Evolutionary conservation across 2,329 filamentous ascomycete species (phyloP).

Genomic region (Sporothrix brasiliensis): DNA sequence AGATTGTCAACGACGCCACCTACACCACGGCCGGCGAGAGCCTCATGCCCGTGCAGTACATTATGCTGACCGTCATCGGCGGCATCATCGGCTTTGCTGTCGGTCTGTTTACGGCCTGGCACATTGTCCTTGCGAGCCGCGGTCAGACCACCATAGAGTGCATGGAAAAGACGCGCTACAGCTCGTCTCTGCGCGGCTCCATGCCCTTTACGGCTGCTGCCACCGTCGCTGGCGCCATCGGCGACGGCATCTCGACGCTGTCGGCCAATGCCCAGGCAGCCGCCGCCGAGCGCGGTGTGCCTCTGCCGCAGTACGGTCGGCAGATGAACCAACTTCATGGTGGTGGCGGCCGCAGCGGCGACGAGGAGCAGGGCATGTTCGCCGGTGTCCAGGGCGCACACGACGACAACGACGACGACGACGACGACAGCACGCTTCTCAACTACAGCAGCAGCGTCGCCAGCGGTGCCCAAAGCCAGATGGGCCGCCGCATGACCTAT

Average conservation of each 20-base stretch:
- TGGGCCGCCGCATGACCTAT: slow-evolving; percentile 55
- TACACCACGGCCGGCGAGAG: slow-evolving; percentile 70
- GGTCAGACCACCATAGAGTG: slow-evolving; percentile 96
- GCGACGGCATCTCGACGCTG: slow-evolving; percentile 11
- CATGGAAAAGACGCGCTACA: slow-evolving; percentile 91
- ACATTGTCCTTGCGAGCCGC: slow-evolving; percentile 75
- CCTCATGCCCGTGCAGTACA: slow-evolving; percentile 85
- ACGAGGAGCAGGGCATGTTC: slow-evolving; percentile 32
- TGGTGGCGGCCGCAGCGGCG: not conserved
- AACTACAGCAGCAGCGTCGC: slow-evolving; percentile 5
- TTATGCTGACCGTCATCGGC: slow-evolving; percentile 81
- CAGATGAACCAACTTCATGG: slow-evolving; percentile 55
- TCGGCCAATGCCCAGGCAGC: slow-evolving; percentile 41
- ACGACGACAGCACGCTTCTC: not conserved
- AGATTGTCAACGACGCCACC: slow-evolving; percentile 67
- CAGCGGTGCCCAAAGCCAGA: slow-evolving; percentile 38
- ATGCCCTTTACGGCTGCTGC: slow-evolving; percentile 61
- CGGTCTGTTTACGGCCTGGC: slow-evolving; percentile 87
- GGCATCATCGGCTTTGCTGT: slow-evolving; percentile 92
- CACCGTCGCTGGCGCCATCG: slow-evolving; percentile 56
- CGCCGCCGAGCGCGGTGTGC: slow-evolving; percentile 47
- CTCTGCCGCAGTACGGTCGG: slow-evolving; percentile 65
- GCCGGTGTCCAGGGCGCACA: slow-evolving; percentile 27
- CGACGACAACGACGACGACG: slow-evolving; percentile 29
- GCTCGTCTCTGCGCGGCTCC: slow-evolving; percentile 74